Base-by-base conservation (phyloP, 768 basidiomycete species). In the Hemileccinum rubropunctum region DNA sequence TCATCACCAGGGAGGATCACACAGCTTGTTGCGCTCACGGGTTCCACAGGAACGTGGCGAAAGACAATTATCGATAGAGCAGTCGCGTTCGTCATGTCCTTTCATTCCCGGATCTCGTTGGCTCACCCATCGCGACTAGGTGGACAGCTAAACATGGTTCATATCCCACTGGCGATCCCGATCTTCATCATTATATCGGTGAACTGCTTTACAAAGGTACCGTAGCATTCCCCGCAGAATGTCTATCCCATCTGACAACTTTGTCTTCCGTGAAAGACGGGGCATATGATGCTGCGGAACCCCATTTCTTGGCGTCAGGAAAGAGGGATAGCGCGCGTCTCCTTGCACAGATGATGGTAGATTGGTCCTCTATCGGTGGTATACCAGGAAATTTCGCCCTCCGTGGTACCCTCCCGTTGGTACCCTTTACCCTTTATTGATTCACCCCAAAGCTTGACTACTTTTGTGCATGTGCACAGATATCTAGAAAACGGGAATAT, bases 101-200 rank as follows among this genome's bases (percentile, higher is more conserved):
- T 48, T 38, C 12, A 47, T 33, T 41, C 34, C 28, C 33, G 51
- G 39, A 52, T 54, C 51, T 50, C 40, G 36, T 53, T 36, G 51
- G 57, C 60, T 68, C 11, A 58, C 27, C 47, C 34, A 54, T 48
- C 39, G 50, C 47, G 33, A 50, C 44, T 61, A 95, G 94, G 38
- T 99, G 95, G 95, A 85, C 91, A 39, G 78, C 84, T 12, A 89
- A 86, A 63, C 76, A 80, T 57, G 85, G 89, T 7, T 61, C 77
- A n/a, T 85, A 80, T 66, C 91, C 94, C 9, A 82, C 84, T 21
- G 97, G 97, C 15, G 97, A 99, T 73, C 83, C 86, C 28, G 82
- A 80, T 49, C 73, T 99, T 44, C 93, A 93, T 39, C 85, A 91
- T 52, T 98, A 98, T 65, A 71, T 97, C 41, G 97, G 94, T 4